These are phyloP conservation scores for Paramyrothecium roridum DNA, from an alignment of 2,329 filamentous ascomycete genomes.

Conservation along the genomic window DNA sequence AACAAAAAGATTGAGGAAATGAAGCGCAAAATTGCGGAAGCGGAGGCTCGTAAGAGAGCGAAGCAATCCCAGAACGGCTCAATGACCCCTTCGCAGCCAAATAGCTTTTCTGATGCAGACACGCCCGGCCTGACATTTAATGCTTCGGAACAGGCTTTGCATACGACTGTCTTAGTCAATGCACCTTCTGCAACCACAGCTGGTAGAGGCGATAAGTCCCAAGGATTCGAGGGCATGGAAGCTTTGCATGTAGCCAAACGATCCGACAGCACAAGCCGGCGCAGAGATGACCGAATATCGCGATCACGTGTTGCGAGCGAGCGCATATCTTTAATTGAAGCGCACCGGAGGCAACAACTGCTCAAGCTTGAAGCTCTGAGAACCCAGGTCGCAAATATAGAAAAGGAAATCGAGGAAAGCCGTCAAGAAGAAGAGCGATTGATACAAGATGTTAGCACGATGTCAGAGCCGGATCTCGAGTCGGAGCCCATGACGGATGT, in stretches of 20 bases:
- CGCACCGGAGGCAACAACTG: conserved; percentile 34
- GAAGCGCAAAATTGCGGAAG: conserved; percentile 56
- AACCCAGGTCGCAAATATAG: conserved; percentile 43
- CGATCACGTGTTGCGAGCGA: conserved; percentile 31
- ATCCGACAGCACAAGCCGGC: conserved; percentile 7
- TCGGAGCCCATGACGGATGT: conserved; percentile 12
- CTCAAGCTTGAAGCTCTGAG: conserved; percentile 43
- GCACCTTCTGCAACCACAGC: too few species aligned
- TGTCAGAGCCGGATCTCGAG: conserved; percentile 1
- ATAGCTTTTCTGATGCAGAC: conserved; percentile 4
- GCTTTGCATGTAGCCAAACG: background rate
- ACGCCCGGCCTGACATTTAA: background rate
- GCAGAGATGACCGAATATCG: conserved; percentile 13
- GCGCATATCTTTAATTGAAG: conserved; percentile 31
- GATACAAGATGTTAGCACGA: conserved; percentile 17
- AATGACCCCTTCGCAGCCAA: conserved; percentile 19
- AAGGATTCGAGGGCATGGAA: too few species aligned
- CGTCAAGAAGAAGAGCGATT: conserved; percentile 29
- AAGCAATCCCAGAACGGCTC: conserved; percentile 29
- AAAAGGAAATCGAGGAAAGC: conserved; percentile 43
- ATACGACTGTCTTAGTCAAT: background rate
- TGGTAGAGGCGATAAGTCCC: too few species aligned
- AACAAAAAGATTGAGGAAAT: conserved; percentile 59
- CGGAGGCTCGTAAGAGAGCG: conserved; percentile 51
- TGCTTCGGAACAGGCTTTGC: background rate